Base-by-base conservation (phyloP, 106 monocot genomes). In the Dactylorhiza incarnata region DNA sequence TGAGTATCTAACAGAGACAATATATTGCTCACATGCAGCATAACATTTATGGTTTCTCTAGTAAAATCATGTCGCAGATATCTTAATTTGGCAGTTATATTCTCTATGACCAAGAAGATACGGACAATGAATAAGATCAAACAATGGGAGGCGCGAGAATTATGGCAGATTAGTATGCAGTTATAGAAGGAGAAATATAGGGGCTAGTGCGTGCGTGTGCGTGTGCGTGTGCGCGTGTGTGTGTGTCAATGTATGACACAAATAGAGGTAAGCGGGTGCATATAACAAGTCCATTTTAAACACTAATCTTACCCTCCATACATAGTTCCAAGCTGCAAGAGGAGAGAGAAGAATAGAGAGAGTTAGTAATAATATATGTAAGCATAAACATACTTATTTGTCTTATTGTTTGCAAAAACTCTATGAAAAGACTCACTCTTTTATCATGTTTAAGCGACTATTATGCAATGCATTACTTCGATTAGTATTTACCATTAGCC, bases 51-150 rank as follows among this genome's bases (percentile, higher is more conserved):
- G 13, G 2, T 37, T 66, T 66, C 29, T 70, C 69, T 45, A 70
- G 45, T 70, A 70, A 66, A 66, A 66, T 66, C 58, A 66, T 66
- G 45, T 44, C 45, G n/a, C 69, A 69, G 14, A 37, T 69, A 69
- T 69, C 69, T 46, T 69, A 7, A 69, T 16, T 46, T 3, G 45
- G 19, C 4, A 24, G n/a, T 26, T 26, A 26, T 26, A 26, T 26
- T 26, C 10, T 65, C 29, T 20, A 26, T 12, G 29, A 26, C 26
- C 63, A 29, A 13, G 0, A 65, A 19, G 29, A 65, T 5, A 9
- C 11, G 8, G 24, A 63, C 2, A 1, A 63, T 22, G 11, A 63
- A 19, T 19, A 56, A n/a, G n/a, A 56, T 56, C 56, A 7, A 23
- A 59, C 58, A 59, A 59, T 22, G 58, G 58, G 22, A 59, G 58